A percentile compares a stretch with the other conserved stretches of the same genome.
phyloP scores from a whole-genome alignment of 768 basidiomycete genomes.

The Boletellus ananiceps region DNA sequence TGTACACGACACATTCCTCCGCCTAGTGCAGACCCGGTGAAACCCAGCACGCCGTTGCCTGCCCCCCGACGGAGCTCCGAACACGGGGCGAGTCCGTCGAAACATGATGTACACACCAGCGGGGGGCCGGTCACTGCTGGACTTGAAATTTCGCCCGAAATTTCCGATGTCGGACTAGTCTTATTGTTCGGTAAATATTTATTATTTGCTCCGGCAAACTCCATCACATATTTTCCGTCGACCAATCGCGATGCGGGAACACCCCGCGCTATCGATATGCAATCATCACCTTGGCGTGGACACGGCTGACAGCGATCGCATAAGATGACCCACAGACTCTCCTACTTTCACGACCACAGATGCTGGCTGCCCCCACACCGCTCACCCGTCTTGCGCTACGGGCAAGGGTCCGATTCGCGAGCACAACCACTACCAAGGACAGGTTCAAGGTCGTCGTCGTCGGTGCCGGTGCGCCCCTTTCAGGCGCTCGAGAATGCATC shows the following conservation, averaged over 20 bases:
- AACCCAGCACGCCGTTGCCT: not conserved
- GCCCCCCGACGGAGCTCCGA: not conserved
- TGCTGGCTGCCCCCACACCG: slow-evolving; percentile 5
- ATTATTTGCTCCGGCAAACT: no score
- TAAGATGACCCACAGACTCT: not conserved
- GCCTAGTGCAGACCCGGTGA: not conserved
- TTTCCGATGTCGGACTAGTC: no score
- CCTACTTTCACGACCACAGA: not conserved
- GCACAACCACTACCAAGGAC: slow-evolving; percentile 31
- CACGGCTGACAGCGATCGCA: no score
- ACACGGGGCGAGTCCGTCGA: not conserved
- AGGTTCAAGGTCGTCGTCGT: slow-evolving; percentile 83
- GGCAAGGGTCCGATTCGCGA: slow-evolving; percentile 18
- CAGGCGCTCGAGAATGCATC: not conserved
- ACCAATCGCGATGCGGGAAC: no score
- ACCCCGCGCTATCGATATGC: no score
- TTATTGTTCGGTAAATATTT: slow-evolving; percentile 26
- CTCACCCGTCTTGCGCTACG: slow-evolving; percentile 4
- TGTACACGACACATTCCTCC: not conserved
- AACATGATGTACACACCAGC: not conserved
- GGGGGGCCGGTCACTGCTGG: no score
- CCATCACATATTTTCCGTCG: no score
- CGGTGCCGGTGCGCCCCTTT: slow-evolving; percentile 64
- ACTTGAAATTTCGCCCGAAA: no score
- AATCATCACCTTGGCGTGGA: no score